Evolutionary conservation across 2,329 filamentous ascomycete species (phyloP).

Genomic region (Akanthomyces lecanii): DNA sequence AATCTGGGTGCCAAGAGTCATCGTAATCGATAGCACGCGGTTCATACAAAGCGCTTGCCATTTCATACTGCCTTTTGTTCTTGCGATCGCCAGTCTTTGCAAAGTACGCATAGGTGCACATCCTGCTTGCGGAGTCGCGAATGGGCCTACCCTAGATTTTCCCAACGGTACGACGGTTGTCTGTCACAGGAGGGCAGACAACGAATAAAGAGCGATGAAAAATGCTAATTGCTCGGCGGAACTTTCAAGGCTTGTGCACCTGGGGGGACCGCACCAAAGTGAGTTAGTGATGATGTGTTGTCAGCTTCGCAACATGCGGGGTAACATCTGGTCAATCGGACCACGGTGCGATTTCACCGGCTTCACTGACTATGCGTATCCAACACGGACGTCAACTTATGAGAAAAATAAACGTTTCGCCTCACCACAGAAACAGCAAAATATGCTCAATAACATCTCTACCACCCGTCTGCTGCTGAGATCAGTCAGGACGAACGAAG

Average conservation of each 20-base stretch:
- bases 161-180: not conserved
- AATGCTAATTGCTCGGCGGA: not conserved
- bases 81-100: not conserved
- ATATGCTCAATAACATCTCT: not conserved
- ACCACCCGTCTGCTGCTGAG: not conserved
- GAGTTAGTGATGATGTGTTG: no score
- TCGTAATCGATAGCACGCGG: slow-evolving; percentile 24
- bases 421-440: not conserved
- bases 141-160: not conserved
- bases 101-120: not conserved
- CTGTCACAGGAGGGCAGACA: not conserved
- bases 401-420: not conserved
- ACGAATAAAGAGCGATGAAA: not conserved
- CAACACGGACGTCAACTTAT: no score
- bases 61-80: not conserved
- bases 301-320: no score
- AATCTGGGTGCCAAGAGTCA: slow-evolving; percentile 32
- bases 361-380: no score
- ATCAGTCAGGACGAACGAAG: not conserved
- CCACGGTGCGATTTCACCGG: no score
- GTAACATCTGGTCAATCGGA: no score
- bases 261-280: no score
- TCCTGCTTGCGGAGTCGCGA: not conserved
- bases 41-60: not conserved
- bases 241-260: no score